A percentile compares a stretch with the other conserved stretches of the same genome.
Conservation (phyloP, 1,284 basidiomycete species). For the Ganoderma boninense region DNA sequence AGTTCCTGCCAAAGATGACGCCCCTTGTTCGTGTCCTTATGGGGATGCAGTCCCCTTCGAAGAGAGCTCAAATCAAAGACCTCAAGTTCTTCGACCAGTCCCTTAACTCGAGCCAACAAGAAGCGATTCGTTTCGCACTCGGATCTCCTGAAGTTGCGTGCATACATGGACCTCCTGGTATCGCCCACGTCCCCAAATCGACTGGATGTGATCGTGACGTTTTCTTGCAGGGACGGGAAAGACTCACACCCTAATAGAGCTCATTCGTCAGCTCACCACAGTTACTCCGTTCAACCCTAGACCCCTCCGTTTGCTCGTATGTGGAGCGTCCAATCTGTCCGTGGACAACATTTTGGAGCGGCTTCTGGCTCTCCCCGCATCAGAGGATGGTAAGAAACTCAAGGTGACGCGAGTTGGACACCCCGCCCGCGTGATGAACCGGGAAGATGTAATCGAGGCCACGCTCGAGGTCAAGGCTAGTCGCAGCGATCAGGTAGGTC, state of each 20-base stretch:
- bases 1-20: conserved; percentile 51
- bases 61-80: conserved; percentile 44
- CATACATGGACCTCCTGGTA: conserved; percentile 97
- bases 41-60: conserved; percentile 60
- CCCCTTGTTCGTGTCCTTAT: conserved; percentile 72
- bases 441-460: conserved; percentile 71
- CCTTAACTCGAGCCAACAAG: conserved; percentile 87
- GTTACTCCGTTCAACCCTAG: conserved; percentile 56
- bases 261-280: conserved; percentile 84
- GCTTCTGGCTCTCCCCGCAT: conserved; percentile 66
- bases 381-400: conserved; percentile 53
- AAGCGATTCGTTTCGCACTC: conserved; percentile 81
- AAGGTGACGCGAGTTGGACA: conserved; percentile 89
- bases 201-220: conserved; percentile 5
- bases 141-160: conserved; percentile 83
- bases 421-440: conserved; percentile 89
- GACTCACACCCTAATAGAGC: conserved; percentile 91
- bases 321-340: conserved; percentile 91
- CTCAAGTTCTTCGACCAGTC: conserved; percentile 79
- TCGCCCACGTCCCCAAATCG: conserved; percentile 9
- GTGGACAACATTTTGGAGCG: conserved; percentile 92
- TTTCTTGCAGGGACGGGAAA: conserved; percentile 81
- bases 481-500: conserved; percentile 74
- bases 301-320: conserved; percentile 76
- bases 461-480: conserved; percentile 92